These are phyloP conservation scores for Paraphaeosphaeria sporulosa DNA, from an alignment of 2,329 filamentous ascomycete species.

Conservation along the genomic window DNA sequence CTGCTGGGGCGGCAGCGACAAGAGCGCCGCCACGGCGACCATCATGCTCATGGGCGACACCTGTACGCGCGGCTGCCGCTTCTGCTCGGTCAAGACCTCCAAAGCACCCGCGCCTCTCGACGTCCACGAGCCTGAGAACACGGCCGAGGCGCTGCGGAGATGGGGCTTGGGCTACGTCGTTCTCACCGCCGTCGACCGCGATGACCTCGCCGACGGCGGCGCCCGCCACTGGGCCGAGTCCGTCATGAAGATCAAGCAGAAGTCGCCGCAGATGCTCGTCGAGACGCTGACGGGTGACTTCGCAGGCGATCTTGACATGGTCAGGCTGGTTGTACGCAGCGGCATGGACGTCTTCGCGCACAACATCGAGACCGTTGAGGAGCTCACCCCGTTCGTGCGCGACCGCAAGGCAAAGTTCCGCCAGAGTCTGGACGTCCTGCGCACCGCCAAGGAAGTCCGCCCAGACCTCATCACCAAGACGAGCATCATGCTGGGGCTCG, in stretches of 20 bases:
- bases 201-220: constrained; percentile 89
- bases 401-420: constrained; percentile 90
- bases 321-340: constrained; percentile 80
- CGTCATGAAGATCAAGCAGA: constrained; percentile 87
- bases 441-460: constrained; percentile 79
- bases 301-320: constrained; percentile 84
- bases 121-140: constrained; percentile 95
- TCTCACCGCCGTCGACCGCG: constrained; percentile 89
- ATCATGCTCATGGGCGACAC: constrained; percentile 99
- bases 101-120: constrained; percentile 81
- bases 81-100: constrained; percentile 95
- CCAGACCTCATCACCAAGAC: constrained; percentile 95
- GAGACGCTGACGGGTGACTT: constrained; percentile 91
- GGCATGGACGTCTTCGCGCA: constrained; percentile 97
- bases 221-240: constrained; percentile 92
- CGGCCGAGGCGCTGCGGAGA: constrained; percentile 86
- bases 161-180: constrained; percentile 98
- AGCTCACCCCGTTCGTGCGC: constrained; percentile 84
- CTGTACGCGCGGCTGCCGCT: constrained; percentile 93
- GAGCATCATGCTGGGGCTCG: constrained; percentile 93
- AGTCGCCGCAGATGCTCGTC: constrained; percentile 74
- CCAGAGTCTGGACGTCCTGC: constrained; percentile 81
- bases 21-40: constrained; percentile 90
- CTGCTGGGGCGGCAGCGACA: constrained; percentile 93
- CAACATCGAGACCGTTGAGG: constrained; percentile 95